Evolutionary conservation across 1,284 basidiomycete genomes (phyloP), one percentile per base, ranked within the genome.

Genomic region (Pseudozyma sp.): DNA sequence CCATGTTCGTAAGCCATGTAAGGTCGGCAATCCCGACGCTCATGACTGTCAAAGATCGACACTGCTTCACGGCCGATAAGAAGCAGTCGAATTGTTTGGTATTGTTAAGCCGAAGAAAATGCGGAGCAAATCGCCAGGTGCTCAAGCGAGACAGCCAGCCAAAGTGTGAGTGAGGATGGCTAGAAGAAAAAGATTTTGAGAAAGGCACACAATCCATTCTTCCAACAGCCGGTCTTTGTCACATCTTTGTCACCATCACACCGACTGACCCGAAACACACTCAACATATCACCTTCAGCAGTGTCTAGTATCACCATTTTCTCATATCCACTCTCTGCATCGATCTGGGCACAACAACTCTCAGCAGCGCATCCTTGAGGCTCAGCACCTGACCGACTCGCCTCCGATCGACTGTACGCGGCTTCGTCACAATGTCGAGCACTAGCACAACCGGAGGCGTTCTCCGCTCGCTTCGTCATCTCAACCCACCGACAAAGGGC

Each of bases 391-490:
- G 31, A 55, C 35, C 25, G 13, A 51, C 14, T 14, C 44, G 25
- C 19, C 55, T 21, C 38, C 21, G 48, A 38, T 31, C 40, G 13
- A 8, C 11, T 35, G 18, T 25, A 35, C 6, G 25, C 11, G 3
- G 1, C 51, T 34, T 18, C n/a, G 13, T 40, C 48, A 55, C 19
- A 12, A 75, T 75, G 72, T 67, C 72, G 13, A 39, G 54, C 7
- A 40, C 59, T 4, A 56, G 64, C 31, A 63, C 60, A 39, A 73
- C 74, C n/a, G 50, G 43, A n/a, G 60, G 74, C 48, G 79, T 83
- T 7, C 78, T 85, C 63, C 82, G 84, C 59, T 79, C 80, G n/a
- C 77, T 86, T 31, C 70, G 69, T 19, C 85, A 86, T 75, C 80
- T 85, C 52, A 53, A 75, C 13, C 80, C 81, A 19, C 79, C 81